Evolutionary conservation across 2,329 filamentous ascomycete species (phyloP), one percentile per base, ranked within the genome.

Genomic region (Trichothecium roseum): DNA sequence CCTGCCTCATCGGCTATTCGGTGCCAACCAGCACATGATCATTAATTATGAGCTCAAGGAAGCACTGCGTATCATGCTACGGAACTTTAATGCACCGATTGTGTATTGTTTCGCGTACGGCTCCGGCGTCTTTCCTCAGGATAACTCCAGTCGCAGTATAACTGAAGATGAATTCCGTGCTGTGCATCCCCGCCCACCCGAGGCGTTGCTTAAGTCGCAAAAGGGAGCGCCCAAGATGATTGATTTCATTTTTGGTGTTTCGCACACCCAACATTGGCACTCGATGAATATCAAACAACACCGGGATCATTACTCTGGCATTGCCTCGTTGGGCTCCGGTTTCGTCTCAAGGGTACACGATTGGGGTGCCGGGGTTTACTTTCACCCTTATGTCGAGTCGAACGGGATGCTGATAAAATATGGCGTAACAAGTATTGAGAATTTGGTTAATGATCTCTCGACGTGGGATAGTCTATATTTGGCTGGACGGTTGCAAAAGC

Each of bases 321-420:
- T 98, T 15, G 84, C 84, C 2, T 81, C 78, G 12, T 61, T 95
- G 15, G 89, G 89, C 2, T 96, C 88, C 2, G 88, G 78, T 20
- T 71, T 84, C 4, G 84, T 96, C 14, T 87, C 85, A 12, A 72
- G 78, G 36, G 78, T 95, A 15, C 89, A 98, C 57, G 85, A 96
- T 50, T 84, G 83, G 64, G 91, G 91, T 29, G 91, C 91, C 1
- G 93, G 91, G 6, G 86, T 95, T 28, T 98, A 98, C 62, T 98
- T 95, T 64, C 94, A 98, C 50, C 88, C 91, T 0, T 95, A 89
- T 55, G 77, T 98, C 33, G 89, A 84, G 3, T 80, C 96, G 41
- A 94, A 96, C 50, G 93, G 91, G 28, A 93, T 87, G 42, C 70
- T 96, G 51, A 91, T 98, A 59, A 98, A 98, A 62, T 98, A 98